Evolutionary conservation across 2,329 filamentous ascomycete genomes (phyloP), one percentile per base, ranked within the genome.

Genomic region (Cercospora nicotianae): DNA sequence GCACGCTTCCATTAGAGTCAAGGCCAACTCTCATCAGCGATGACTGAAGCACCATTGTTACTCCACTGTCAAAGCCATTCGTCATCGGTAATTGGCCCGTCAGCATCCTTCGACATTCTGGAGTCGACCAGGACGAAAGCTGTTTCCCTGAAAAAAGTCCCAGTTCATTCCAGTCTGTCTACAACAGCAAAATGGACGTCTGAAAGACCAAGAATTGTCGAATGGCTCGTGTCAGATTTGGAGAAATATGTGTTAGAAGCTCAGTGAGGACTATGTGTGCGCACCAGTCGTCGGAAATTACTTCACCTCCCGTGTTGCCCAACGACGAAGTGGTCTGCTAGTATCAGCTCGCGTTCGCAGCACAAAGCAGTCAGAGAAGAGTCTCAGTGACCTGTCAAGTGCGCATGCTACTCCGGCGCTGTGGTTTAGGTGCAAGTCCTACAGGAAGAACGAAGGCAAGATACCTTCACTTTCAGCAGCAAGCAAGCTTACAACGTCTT

Each of bases 261-360:
- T 80, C 65, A 73, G 77, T 51, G 77, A 78, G 66, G 75, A 75
- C 30, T 80, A 76, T 66, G 62, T 77, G 61, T 63, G 71, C 39
- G 74, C 79, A 28, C 67, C 75, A 66, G 73, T 74, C 55, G 78
- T 77, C 60, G 77, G 75, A 39, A 70, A 74, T 7, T 3, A 20
- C n/a, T 45, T 7, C 16, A 30, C 3, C 16, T 18, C 4, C 42
- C 3, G 20, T 48, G 9, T 12, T 12, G n/a, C 8, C 18, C 7
- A 10, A 3, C 18, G 39, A 42, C 13, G 5, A 42, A 10, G 10
- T 13, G 9, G 10, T 33, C 31, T 8, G 33, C 33, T 5, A 36
- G 4, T 36, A 5, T 36, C 33, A 36, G 33, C 33, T 16, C 33
- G 33, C 10, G 13, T 36, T 36, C 13, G 5, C 1, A 36, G 33